Evolutionary conservation across 257 asterid genomes (phyloP).

Genomic region (Solanum virginianum): DNA sequence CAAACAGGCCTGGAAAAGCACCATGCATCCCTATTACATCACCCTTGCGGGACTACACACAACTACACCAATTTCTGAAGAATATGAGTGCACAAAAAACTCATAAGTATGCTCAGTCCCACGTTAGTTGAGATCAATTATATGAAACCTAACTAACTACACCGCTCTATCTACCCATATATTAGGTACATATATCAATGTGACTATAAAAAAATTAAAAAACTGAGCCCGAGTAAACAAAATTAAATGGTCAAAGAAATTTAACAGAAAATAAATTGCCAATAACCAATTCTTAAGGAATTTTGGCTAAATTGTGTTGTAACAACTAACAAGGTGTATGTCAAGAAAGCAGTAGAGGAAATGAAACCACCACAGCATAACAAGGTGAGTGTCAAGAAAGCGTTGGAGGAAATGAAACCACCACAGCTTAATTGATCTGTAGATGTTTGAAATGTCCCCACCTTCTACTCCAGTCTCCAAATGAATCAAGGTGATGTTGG

Average conservation of each 20-base stretch:
- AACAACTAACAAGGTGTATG: neutral
- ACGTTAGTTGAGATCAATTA: neutral
- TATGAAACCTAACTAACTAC: neutral
- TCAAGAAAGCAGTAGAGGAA: neutral
- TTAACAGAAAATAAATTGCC: neutral
- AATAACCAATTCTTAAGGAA: neutral
- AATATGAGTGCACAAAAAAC: neutral
- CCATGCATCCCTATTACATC: neutral
- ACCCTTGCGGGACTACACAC: neutral
- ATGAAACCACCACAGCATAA: neutral
- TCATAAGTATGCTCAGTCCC: neutral
- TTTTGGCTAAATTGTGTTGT: neutral
- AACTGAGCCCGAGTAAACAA: neutral
- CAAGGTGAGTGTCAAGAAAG: neutral
- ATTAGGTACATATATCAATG: neutral
- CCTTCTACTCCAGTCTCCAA: neutral
- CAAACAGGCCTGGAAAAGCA: neutral
- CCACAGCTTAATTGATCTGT: neutral
- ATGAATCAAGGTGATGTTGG: neutral
- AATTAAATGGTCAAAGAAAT: neutral
- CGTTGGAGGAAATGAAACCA: neutral
- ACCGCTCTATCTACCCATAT: neutral
- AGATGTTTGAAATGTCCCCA: neutral
- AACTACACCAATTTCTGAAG: neutral
- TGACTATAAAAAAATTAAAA: neutral